Conservation (phyloP, 306 rosid genomes). For the Sophora flavescens region DNA sequence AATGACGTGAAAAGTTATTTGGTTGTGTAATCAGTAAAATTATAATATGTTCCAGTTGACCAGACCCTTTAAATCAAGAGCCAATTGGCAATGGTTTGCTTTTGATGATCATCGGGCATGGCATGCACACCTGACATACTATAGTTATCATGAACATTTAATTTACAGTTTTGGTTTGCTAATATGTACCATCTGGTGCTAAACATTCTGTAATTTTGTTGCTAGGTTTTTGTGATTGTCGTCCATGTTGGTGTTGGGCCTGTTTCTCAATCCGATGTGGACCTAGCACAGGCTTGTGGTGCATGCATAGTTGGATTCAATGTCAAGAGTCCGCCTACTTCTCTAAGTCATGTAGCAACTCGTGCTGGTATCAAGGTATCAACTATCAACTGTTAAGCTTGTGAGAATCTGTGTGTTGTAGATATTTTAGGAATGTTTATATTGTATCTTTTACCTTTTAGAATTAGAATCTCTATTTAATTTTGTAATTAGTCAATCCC, state of each 20-base stretch:
- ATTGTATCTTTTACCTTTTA: too few species aligned
- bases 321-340: too few species aligned
- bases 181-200: constrained; percentile 42
- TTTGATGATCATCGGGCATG: not conserved
- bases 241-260: constrained; percentile 96
- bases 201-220: constrained; percentile 45
- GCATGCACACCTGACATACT: not conserved
- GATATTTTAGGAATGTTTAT: too few species aligned
- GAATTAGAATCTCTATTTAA: too few species aligned
- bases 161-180: constrained; percentile 27
- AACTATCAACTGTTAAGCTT: too few species aligned
- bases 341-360: too few species aligned
- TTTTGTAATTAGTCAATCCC: too few species aligned
- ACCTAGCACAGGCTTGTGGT: too few species aligned
- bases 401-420: too few species aligned
- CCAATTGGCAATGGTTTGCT: not conserved
- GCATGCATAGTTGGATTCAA: too few species aligned
- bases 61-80: not conserved
- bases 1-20: not conserved
- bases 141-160: not conserved
- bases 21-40: not conserved
- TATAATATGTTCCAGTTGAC: not conserved
- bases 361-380: too few species aligned
- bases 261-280: too few species aligned
- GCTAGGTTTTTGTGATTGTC: constrained; percentile 80